phyloP scores from a whole-genome alignment of 805 yeast genomes.

The Spencermartinsiella europaea region DNA sequence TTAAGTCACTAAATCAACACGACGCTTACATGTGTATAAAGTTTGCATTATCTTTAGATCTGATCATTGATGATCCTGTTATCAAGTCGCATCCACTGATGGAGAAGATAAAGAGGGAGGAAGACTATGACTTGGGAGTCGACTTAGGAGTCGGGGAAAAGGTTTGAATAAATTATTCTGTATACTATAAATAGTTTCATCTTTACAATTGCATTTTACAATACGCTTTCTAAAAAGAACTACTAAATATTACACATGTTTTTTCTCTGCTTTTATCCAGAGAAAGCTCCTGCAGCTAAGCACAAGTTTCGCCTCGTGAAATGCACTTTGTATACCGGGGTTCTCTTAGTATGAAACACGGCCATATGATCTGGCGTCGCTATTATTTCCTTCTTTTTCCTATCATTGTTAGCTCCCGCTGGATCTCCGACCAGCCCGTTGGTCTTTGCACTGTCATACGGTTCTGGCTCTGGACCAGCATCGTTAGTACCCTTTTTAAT shows the following conservation, averaged over 20 bases:
- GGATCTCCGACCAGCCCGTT: constrained; percentile 12
- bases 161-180: constrained; percentile 1
- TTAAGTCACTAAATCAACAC: neutral
- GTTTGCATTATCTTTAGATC: neutral
- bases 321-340: constrained; percentile 89
- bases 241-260: neutral
- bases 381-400: constrained; percentile 58
- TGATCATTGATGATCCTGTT: neutral
- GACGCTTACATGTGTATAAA: neutral
- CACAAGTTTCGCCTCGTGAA: constrained; percentile 89
- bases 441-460: constrained; percentile 36
- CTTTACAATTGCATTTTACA: neutral
- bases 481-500: constrained; percentile 79
- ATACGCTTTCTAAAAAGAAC: neutral
- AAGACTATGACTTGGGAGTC: neutral
- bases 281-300: constrained; percentile 86
- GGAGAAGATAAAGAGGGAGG: neutral
- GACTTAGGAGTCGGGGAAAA: neutral
- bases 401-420: constrained; percentile 13
- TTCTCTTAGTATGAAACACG: constrained; percentile 86
- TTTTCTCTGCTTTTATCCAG: constrained; percentile 28
- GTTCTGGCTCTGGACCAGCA: constrained; percentile 72
- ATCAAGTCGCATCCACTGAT: neutral
- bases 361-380: constrained; percentile 89
- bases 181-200: no score